Conservation (phyloP, 108 stramenopile genomes). For the Fragilariopsis cylindrus region DNA sequence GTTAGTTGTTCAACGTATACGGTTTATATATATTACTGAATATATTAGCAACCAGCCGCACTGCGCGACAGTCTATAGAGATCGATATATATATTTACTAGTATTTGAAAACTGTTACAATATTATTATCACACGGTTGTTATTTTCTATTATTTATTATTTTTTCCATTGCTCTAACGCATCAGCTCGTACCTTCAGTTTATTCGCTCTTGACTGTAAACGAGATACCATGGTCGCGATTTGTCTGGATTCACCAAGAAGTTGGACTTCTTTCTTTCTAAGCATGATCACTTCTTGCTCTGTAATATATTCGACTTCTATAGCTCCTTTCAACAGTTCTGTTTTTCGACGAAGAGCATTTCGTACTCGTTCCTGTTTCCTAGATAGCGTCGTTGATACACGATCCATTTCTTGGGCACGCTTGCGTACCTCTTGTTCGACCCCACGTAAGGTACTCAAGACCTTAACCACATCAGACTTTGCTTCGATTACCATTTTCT, state of each 20-base stretch:
- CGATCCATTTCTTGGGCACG: constrained; percentile 42
- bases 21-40: too few relatives aligned
- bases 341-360: constrained; percentile 32
- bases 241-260: constrained; percentile 28
- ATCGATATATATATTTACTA: too few relatives aligned
- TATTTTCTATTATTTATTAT: background rate
- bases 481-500: constrained; percentile 25
- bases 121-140: too few relatives aligned
- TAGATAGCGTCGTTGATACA: constrained; percentile 17
- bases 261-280: constrained; percentile 31
- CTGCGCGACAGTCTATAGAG: too few relatives aligned
- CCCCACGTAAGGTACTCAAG: constrained; percentile 12
- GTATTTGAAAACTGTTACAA: too few relatives aligned
- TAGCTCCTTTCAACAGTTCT: constrained; percentile 26
- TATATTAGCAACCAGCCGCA: too few relatives aligned
- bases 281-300: constrained; percentile 32
- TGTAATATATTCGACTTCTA: constrained; percentile 22
- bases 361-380: constrained; percentile 38
- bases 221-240: constrained; percentile 29
- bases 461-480: constrained; percentile 17
- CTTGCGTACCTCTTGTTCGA: constrained; percentile 32
- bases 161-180: constrained; percentile 25
- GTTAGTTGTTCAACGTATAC: background rate
- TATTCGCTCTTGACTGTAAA: constrained; percentile 34
- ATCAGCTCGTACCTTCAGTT: constrained; percentile 31